Conservation (phyloP, 768 basidiomycete genomes). For the Hericium coralloides region DNA sequence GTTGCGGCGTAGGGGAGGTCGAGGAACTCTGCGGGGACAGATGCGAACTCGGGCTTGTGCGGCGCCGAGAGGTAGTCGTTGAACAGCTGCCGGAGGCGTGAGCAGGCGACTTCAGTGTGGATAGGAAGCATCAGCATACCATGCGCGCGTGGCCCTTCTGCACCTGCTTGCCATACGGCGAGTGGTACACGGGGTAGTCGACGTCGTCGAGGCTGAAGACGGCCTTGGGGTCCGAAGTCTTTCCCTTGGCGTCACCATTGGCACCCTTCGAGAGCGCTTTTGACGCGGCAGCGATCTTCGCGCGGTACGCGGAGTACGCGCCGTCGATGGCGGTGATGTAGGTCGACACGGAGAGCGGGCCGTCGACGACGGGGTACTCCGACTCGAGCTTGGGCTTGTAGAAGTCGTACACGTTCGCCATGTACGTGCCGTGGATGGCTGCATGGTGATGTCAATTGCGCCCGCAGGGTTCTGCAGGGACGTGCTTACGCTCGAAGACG, state of each 20-base stretch:
- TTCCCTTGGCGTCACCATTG: conserved; percentile 25
- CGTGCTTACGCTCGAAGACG: conserved; percentile 81
- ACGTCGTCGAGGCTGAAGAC: conserved; percentile 65
- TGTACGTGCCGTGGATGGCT: conserved; percentile 96
- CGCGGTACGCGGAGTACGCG: conserved; percentile 77
- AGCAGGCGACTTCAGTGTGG: background rate
- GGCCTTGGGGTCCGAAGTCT: conserved; percentile 28
- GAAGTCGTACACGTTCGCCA: conserved; percentile 98
- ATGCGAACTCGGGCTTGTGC: conserved; percentile 54
- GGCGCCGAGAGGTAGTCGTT: conserved; percentile 89
- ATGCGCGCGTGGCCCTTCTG: conserved; percentile 95
- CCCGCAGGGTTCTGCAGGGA: background rate
- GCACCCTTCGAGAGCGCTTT: conserved; percentile 21
- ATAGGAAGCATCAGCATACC: conserved; percentile 22
- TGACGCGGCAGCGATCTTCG: conserved; percentile 64
- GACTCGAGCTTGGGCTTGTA: conserved; percentile 97
- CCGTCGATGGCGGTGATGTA: conserved; percentile 92
- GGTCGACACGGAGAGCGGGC: conserved; percentile 90
- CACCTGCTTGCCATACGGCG: conserved; percentile 97
- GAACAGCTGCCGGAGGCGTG: conserved; percentile 32
- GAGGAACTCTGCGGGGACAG: conserved; percentile 64
- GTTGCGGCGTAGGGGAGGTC: conserved; percentile 60
- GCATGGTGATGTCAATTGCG: conserved; percentile 1
- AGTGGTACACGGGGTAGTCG: conserved; percentile 95
- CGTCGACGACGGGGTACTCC: conserved; percentile 95